Base-by-base conservation (phyloP, 2,329 filamentous ascomycete genomes). In the Arthroderma sp. region DNA sequence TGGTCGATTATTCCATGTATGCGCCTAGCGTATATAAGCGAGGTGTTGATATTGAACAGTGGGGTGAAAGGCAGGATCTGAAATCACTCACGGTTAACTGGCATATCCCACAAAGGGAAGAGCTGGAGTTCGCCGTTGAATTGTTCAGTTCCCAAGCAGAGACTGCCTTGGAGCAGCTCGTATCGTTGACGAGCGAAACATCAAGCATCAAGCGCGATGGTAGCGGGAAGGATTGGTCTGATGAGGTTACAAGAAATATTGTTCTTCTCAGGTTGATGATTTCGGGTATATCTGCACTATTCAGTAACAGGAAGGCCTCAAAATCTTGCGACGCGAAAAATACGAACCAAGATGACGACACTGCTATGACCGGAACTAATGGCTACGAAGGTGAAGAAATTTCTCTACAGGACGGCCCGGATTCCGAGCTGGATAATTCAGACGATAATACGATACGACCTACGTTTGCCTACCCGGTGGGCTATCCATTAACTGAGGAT, bases 161-260 rank as follows among this genome's bases (percentile, higher is more conserved):
- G 46, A 80, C 77, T 36, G 88, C 89, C 1, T 75, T 89, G 48
- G 70, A 80, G 47, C 79, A 86, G 49, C 68, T 98, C 8, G 76
- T 78, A 50, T 76, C 81, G 5, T 73, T 98, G n/a, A 93, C 86
- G 58, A 81, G 84, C 50, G 80, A 86, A 38, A 76, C 82, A 32
- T 82, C 87, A 1, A 82, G 80, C 2, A 82, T 96, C 43, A 93
- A 87, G 62, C 78, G 89, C 46, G 89, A 88, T 53, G 91, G 91
- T 33, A 94, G 89, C 61, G 93, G 94, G 54, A 98, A 96, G 64
- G 89, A 95, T 56, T 98, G 91, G 91, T 95, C 89, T 0, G 91
- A 98, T 60, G 93, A 98, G 61, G 82, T 96, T 29, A 89, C 87
- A 1, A 74, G 91, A 45, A 86, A 94, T 53, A 73, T 98, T 46